Percentiles rank a stretch among this genome's conserved stretches.
Evolutionary conservation across 2,329 filamentous ascomycete species (phyloP).

Genomic region (Curvularia lunata): DNA sequence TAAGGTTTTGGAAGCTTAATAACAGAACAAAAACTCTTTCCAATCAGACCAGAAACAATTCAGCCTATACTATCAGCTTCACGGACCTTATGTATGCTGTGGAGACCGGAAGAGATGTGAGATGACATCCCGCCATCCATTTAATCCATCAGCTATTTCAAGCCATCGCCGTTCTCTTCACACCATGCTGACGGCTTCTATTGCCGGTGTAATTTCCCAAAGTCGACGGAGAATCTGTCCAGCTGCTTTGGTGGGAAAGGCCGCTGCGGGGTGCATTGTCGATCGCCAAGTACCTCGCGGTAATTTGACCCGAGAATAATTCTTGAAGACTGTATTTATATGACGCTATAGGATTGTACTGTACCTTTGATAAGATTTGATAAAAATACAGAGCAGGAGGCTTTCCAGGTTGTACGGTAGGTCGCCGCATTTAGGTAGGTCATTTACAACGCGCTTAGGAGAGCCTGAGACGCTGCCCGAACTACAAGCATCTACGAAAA

Average conservation of each 20-base stretch:
- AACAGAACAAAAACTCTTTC: not conserved
- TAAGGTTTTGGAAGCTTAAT: too few relatives aligned
- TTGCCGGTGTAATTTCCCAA: constrained; percentile 4
- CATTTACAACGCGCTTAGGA: not conserved
- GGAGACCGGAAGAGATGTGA: not conserved
- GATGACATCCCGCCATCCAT: not conserved
- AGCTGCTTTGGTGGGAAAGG: constrained; percentile 4
- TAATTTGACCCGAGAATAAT: constrained; percentile 19
- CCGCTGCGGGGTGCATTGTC: constrained; percentile 15
- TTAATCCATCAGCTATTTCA: not conserved
- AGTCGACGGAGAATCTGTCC: constrained; percentile 3
- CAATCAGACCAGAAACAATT: too few relatives aligned
- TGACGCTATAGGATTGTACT: not conserved
- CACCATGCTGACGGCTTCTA: not conserved
- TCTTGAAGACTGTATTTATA: not conserved
- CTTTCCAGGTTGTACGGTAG: not conserved
- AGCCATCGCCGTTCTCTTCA: not conserved
- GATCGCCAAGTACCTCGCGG: constrained; percentile 24
- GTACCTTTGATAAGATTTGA: not conserved
- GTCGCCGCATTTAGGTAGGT: not conserved
- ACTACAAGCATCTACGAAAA: too few relatives aligned
- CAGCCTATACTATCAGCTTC: not conserved
- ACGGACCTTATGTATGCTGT: not conserved
- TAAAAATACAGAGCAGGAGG: not conserved
- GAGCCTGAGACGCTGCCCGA: not conserved